Percentiles rank a stretch among this genome's conserved stretches.
Conservation (phyloP, 306 rosid genomes). For the Myrica gale region DNA sequence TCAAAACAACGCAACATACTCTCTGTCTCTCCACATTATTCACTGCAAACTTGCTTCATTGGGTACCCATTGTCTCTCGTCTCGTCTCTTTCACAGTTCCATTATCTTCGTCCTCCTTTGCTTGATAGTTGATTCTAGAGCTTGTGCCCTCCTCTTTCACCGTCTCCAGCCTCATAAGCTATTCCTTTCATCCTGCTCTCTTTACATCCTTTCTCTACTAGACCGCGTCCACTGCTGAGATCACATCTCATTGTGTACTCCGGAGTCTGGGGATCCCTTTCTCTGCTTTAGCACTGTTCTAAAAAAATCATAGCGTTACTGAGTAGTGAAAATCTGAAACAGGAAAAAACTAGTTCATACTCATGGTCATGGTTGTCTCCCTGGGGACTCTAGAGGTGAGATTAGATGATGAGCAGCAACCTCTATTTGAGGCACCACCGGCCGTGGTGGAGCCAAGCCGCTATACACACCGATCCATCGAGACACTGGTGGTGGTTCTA, state of each 20-base stretch:
- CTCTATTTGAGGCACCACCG: constrained; percentile 40
- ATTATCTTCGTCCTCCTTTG: not conserved
- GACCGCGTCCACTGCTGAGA: no score
- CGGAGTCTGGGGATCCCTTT: no score
- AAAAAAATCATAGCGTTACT: no score
- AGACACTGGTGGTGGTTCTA: constrained; percentile 72
- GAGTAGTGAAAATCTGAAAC: no score
- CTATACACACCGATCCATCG: constrained; percentile 57
- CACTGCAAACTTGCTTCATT: not conserved
- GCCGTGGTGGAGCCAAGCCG: constrained; percentile 34
- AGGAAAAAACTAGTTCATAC: not conserved
- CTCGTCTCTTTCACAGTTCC: not conserved
- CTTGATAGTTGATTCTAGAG: not conserved
- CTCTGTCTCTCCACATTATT: not conserved
- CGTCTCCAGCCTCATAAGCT: not conserved
- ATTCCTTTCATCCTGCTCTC: constrained; percentile 17
- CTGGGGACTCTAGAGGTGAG: constrained; percentile 31
- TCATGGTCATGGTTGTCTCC: constrained; percentile 9
- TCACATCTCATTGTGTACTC: constrained; percentile 11
- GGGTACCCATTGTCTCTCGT: not conserved
- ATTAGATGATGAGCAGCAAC: constrained; percentile 40
- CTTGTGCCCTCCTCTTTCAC: not conserved
- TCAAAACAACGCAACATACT: not conserved
- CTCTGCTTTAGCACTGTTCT: no score
- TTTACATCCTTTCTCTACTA: not conserved